Conservation (phyloP, 1,284 basidiomycete species). For the Ceratobasidium sp. region DNA sequence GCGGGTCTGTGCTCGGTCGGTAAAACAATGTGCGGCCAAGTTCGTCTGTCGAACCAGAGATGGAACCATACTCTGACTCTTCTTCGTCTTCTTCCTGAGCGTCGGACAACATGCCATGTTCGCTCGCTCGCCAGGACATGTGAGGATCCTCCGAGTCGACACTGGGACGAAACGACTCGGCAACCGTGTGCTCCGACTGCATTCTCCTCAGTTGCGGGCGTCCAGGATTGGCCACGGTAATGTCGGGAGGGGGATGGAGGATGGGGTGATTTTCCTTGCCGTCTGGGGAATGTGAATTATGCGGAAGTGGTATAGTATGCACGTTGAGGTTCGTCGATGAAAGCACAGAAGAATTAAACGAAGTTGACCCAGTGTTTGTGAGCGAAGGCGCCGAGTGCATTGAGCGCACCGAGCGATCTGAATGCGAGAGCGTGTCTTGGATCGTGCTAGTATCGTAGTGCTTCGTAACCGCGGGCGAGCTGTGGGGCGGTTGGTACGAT, state of each 20-base stretch:
- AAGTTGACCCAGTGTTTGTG: not conserved
- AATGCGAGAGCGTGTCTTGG: conserved; percentile 24
- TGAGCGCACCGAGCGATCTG: conserved; percentile 28
- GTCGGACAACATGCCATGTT: not conserved
- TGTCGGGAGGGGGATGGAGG: not conserved
- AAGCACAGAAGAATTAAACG: not conserved
- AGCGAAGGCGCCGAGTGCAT: conserved; percentile 35
- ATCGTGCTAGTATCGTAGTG: not conserved
- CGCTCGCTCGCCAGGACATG: conserved; percentile 3
- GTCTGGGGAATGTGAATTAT: not conserved
- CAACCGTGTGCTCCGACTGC: conserved; percentile 7
- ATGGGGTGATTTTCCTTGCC: not conserved
- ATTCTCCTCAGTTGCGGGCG: not conserved
- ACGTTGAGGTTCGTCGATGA: conserved; percentile 23
- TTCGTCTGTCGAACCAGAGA: conserved; percentile 25
- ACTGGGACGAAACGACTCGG: not conserved
- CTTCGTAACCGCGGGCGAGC: conserved; percentile 1
- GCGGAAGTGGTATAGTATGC: conserved; percentile 17
- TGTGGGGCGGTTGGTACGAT: not conserved
- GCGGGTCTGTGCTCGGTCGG: conserved; percentile 34
- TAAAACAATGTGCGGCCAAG: conserved; percentile 32
- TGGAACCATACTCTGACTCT: conserved; percentile 2
- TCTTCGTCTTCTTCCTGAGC: not conserved
- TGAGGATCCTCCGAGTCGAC: not conserved
- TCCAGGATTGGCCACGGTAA: conserved; percentile 21